Evolutionary conservation across 2,329 filamentous ascomycete genomes (phyloP), one percentile per base, ranked within the genome.

Genomic region (Stemphylium beticola): DNA sequence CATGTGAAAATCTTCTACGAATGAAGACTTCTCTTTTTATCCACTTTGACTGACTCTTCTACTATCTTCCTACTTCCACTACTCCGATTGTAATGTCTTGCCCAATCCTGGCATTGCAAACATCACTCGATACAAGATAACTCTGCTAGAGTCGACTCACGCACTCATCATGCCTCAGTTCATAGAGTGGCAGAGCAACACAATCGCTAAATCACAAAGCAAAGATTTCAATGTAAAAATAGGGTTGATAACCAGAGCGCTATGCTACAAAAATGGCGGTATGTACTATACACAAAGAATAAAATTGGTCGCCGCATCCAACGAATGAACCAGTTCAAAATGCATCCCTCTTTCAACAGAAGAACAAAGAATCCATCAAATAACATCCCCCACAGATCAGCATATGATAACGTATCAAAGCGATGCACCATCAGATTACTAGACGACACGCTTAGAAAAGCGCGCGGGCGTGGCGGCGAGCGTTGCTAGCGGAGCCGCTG

Each of bases 391-490:
- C 22, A 17, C 26, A 10, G 11, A 11, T 29, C 26, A 29, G 26
- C 9, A 29, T 2, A 29, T 29, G 9, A 29, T 29, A 29, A 29
- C 10, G 26, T 29, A 29, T 29, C 26, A 29, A 29, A 29, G 26
- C 26, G 26, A 29, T 29, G 26, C 26, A 29, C 11, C 4, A 29
- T 29, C 26, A 29, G 10, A 29, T 3, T 18, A 24, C 22, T 4
- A 24, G 22, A 24, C 22, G 22, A 41, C n/a, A 36, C 43, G 24
- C 33, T 47, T 62, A 67, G 15, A 58, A 58, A 48, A 71, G 61
- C 39, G 63, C 46, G 50, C 68, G 68, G 33, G 69, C 64, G 42
- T 72, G 67, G 48, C 67, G 69, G 53, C 68, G 66, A 39, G 60
- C 61, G 57, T 68, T 67, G 54, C 48, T 48, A 10, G 62, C 42